Conservation (phyloP, 2,329 filamentous ascomycete genomes). For the Penicillium janthinellum region DNA sequence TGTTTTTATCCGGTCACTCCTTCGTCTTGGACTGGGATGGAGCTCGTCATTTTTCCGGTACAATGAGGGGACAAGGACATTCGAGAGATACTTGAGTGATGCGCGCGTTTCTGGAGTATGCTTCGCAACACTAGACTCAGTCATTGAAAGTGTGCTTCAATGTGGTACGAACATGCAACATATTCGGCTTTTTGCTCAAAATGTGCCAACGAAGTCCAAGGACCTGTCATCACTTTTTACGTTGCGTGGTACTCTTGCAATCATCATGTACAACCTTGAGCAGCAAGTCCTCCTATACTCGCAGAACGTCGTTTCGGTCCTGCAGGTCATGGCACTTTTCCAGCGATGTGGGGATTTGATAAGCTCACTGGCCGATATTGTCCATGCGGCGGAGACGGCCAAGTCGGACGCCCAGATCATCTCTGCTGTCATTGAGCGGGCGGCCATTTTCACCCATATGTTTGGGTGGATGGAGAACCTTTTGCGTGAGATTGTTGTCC, state of each 20-base stretch:
- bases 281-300: constrained; percentile 34
- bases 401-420: constrained; percentile 63
- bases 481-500: constrained; percentile 66
- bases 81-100: constrained; percentile 46
- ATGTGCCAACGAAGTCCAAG: constrained; percentile 28
- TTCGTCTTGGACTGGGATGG: constrained; percentile 48
- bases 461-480: constrained; percentile 64
- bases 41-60: constrained; percentile 48
- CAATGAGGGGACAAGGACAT: constrained; percentile 37
- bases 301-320: constrained; percentile 33
- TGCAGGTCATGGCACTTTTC: constrained; percentile 44
- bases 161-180: constrained; percentile 43
- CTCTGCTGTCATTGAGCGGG: constrained; percentile 62
- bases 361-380: constrained; percentile 38
- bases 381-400: constrained; percentile 50
- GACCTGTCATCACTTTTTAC: constrained; percentile 38
- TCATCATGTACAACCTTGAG: constrained; percentile 43
- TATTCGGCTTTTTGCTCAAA: constrained; percentile 39
- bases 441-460: constrained; percentile 65
- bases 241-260: constrained; percentile 36
- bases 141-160: constrained; percentile 34
- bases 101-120: constrained; percentile 56
- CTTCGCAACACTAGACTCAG: constrained; percentile 40
- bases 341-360: constrained; percentile 42
- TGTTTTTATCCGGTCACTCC: constrained; percentile 43